These are phyloP conservation scores for Austroboletus niveus DNA, from an alignment of 1,284 basidiomycete genomes.

Conservation along the genomic window DNA sequence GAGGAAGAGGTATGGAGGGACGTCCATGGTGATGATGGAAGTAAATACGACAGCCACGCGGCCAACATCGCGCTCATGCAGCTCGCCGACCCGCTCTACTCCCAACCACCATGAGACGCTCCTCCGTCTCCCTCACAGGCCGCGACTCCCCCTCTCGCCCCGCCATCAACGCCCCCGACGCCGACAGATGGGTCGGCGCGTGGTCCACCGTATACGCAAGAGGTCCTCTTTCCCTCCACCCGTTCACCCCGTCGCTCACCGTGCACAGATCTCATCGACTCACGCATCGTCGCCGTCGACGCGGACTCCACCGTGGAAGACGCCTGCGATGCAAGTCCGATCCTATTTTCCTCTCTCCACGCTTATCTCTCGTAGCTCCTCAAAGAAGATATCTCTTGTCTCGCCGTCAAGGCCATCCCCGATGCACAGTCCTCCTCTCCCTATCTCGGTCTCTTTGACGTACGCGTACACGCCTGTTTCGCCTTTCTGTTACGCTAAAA, in stretches of 20 bases:
- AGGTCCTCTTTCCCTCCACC: conserved; percentile 37
- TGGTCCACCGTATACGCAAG: conserved; percentile 56
- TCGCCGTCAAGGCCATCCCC: conserved; percentile 53
- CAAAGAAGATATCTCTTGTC: conserved; percentile 57
- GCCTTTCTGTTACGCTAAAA: conserved; percentile 10
- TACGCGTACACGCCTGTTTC: conserved; percentile 35
- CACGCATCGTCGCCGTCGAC: conserved; percentile 59
- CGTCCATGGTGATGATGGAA: conserved; percentile 34
- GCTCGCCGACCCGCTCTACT: conserved; percentile 3
- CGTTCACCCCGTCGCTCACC: not conserved
- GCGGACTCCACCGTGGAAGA: conserved; percentile 71
- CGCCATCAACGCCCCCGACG: conserved; percentile 36
- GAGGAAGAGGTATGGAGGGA: conserved; percentile 31
- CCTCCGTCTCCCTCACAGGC: conserved; percentile 4
- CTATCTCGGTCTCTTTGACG: conserved; percentile 71
- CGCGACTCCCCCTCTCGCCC: conserved; percentile 18
- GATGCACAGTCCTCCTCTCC: conserved; percentile 30
- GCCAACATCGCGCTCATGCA: not conserved
- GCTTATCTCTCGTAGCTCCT: conserved; percentile 51
- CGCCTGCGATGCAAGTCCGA: conserved; percentile 65
- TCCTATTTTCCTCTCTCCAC: not conserved
- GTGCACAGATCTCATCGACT: conserved; percentile 60
- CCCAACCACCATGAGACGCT: conserved; percentile 14
- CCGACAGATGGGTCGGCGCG: conserved; percentile 54
- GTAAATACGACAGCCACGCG: conserved; percentile 14